Percentiles rank a stretch among this genome's conserved stretches.
These are phyloP conservation scores for Oryza glaberrima DNA, from an alignment of 176 grass and related monocot genomes.

Conservation along the genomic window DNA sequence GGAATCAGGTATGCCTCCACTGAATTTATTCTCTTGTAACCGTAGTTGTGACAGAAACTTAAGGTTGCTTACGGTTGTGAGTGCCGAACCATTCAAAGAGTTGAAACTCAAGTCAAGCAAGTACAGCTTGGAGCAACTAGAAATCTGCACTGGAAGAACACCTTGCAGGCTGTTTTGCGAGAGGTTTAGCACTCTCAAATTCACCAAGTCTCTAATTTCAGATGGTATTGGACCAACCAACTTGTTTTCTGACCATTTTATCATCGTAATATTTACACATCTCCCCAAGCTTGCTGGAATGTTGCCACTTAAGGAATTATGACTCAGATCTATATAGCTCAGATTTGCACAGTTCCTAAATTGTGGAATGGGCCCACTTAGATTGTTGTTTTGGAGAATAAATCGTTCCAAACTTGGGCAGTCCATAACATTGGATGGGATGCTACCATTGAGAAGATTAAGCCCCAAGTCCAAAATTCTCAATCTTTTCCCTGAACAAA, in stretches of 20 bases:
- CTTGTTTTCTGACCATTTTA: constrained; percentile 61
- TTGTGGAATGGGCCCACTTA: constrained; percentile 54
- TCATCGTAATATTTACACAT: constrained; percentile 49
- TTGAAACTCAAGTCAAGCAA: constrained; percentile 84
- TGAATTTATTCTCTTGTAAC: constrained; percentile 74
- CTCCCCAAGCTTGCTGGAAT: constrained; percentile 61
- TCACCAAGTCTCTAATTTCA: constrained; percentile 53
- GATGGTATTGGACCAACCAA: constrained; percentile 53
- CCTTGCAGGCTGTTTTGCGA: constrained; percentile 64
- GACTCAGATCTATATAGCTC: constrained; percentile 55
- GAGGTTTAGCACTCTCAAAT: constrained; percentile 51
- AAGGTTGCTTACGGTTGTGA: constrained; percentile 51
- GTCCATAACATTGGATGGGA: constrained; percentile 52
- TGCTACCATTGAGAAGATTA: constrained; percentile 75
- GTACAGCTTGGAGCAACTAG: constrained; percentile 54
- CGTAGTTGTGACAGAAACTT: constrained; percentile 49
- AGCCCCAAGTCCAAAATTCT: constrained; percentile 50
- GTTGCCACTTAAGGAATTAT: constrained; percentile 58
- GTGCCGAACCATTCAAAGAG: constrained; percentile 62
- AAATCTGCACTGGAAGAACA: constrained; percentile 51
- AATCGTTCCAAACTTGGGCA: constrained; percentile 61
- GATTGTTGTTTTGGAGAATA: constrained; percentile 52
- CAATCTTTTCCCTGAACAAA: constrained; percentile 72
- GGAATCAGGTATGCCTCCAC: constrained; percentile 59
- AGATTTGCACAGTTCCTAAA: constrained; percentile 48